Percentiles rank a stretch among this genome's conserved stretches.
These are phyloP conservation scores for Trichosanthes truncata DNA, from an alignment of 306 rosid genomes.

Conservation along the genomic window DNA sequence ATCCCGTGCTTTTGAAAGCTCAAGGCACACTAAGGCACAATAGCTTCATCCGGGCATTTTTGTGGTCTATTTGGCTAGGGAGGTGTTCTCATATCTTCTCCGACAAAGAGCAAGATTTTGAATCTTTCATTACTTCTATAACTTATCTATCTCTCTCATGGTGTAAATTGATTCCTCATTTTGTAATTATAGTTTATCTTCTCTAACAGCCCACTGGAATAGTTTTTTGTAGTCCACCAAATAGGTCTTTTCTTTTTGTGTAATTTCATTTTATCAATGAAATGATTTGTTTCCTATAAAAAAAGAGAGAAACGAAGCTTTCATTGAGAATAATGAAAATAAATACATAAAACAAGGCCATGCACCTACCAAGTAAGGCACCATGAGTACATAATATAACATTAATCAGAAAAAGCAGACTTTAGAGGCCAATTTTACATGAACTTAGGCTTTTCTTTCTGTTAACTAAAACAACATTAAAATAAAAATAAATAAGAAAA, in stretches of 20 bases:
- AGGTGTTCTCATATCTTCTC: not conserved
- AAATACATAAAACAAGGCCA: not conserved
- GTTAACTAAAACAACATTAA: not conserved
- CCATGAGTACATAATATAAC: not conserved
- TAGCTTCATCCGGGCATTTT: not conserved
- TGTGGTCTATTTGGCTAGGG: not conserved
- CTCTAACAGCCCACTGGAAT: no score
- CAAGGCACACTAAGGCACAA: not conserved
- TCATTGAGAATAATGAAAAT: not conserved
- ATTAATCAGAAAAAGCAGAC: not conserved
- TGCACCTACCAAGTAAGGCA: not conserved
- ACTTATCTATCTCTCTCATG: no score
- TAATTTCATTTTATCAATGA: no score
- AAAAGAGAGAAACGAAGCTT: no score
- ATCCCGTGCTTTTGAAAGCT: not conserved
- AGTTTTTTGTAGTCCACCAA: no score
- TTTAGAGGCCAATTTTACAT: not conserved
- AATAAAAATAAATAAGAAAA: not conserved
- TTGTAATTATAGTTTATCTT: no score
- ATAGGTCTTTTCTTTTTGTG: no score
- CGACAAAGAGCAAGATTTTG: not conserved
- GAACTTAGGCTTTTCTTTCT: not conserved
- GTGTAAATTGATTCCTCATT: no score
- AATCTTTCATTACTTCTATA: not conserved
- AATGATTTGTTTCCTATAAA: no score